These are phyloP conservation scores for Pestalotiopsis sp. DNA, from an alignment of 2,329 filamentous ascomycete species.

Conservation along the genomic window DNA sequence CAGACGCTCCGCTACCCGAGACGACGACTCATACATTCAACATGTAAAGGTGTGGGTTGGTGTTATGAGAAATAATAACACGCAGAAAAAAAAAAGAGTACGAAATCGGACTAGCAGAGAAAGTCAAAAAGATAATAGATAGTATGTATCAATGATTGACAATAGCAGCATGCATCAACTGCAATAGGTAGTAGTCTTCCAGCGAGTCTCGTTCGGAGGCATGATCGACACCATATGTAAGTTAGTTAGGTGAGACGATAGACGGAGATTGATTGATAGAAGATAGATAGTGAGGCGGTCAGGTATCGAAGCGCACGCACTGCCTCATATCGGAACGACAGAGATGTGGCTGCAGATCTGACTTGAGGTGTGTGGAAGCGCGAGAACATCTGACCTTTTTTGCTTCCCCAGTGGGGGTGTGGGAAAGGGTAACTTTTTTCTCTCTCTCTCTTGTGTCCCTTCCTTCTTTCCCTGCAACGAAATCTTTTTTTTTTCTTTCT, in stretches of 20 bases:
- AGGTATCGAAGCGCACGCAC: conserved; percentile 12
- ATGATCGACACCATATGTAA: conserved; percentile 14
- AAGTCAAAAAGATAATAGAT: not conserved
- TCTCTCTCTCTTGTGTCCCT: conserved; percentile 10
- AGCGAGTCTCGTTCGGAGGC: conserved; percentile 8
- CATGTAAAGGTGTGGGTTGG: conserved; percentile 4
- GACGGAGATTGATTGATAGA: not conserved
- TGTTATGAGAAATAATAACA: not conserved
- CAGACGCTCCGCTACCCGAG: conserved; percentile 17
- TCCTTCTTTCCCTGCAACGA: not conserved
- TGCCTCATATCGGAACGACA: conserved; percentile 14
- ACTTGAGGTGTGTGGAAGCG: conserved; percentile 12
- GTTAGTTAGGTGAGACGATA: not conserved
- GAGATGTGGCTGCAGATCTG: conserved; percentile 10
- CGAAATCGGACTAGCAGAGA: not conserved
- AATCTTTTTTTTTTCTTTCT: conserved; percentile 12
- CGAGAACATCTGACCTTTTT: conserved; percentile 15
- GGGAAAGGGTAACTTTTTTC: conserved; percentile 16
- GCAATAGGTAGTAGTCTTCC: conserved; percentile 18
- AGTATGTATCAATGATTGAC: not conserved
- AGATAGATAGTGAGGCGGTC: conserved; percentile 1
- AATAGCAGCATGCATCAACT: conserved; percentile 30
- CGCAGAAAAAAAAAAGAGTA: not conserved
- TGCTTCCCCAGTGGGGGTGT: conserved; percentile 6
- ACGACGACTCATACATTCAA: conserved; percentile 16